Conservation (phyloP, 208 protist genomes). For the Crithidia acanthocephali region DNA sequence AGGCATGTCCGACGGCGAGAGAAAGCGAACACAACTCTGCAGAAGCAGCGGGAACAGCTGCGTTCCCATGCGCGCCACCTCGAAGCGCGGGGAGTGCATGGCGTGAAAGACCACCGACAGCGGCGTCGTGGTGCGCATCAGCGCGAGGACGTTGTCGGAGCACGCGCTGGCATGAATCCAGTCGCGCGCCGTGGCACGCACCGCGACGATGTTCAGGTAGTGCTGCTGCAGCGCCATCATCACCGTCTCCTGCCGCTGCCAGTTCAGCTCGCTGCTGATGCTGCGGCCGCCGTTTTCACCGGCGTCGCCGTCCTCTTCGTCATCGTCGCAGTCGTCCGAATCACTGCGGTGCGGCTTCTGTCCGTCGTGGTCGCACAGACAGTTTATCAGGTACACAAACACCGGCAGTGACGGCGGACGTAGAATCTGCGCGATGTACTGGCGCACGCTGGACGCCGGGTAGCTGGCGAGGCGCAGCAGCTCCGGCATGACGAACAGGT, state of each 20-base stretch:
- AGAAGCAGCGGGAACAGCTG: conserved; percentile 75
- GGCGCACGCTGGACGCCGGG: conserved; percentile 75
- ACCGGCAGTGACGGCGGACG: conserved; percentile 47
- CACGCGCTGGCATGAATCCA: conserved; percentile 22
- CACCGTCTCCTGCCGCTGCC: conserved; percentile 76
- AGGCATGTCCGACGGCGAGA: conserved; percentile 14
- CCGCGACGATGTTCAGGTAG: conserved; percentile 31
- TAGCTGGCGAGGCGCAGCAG: conserved; percentile 57
- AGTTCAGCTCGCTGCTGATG: conserved; percentile 28
- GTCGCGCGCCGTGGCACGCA: conserved; percentile 22
- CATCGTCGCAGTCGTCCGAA: conserved; percentile 14
- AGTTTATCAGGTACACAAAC: conserved; percentile 48
- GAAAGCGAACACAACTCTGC: conserved; percentile 69
- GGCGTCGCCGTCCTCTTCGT: conserved; percentile 1
- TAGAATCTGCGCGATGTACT: conserved; percentile 73
- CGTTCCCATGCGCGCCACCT: conserved; percentile 68
- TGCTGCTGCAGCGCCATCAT: conserved; percentile 85
- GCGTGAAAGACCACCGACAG: conserved; percentile 32
- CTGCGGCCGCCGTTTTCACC: too few species aligned
- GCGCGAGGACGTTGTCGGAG: conserved; percentile 7
- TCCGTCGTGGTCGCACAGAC: conserved; percentile 30
- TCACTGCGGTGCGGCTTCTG: conserved; percentile 19
- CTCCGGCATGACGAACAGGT: conserved; percentile 31
- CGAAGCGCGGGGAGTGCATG: conserved; percentile 49
- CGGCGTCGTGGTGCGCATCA: conserved; percentile 15